A percentile compares a stretch with the other conserved stretches of the same genome.
phyloP scores from a whole-genome alignment of 305 asterid genomes.

The Caryopteris hybrid region DNA sequence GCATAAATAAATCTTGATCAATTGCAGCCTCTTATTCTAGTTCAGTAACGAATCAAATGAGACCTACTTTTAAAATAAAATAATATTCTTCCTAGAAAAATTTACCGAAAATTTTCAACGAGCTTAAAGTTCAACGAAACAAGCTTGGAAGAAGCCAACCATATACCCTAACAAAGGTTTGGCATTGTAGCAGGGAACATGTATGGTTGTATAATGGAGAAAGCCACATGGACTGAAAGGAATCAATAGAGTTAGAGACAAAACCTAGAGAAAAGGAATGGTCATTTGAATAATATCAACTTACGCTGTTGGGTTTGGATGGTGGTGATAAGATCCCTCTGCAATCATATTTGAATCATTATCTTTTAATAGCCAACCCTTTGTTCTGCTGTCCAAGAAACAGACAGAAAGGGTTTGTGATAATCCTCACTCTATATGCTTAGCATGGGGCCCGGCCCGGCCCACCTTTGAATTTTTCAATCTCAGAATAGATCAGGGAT shows the following conservation, averaged over 20 bases:
- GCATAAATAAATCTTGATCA: no score
- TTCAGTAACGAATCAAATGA: no score
- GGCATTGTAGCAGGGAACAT: background rate
- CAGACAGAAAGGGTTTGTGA: conserved; percentile 29
- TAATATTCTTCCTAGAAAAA: no score
- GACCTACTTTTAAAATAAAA: no score
- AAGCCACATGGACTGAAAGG: conserved; percentile 34
- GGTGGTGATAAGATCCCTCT: conserved; percentile 21
- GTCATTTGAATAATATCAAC: conserved; percentile 19
- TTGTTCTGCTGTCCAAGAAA: conserved; percentile 37
- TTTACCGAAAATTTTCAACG: no score
- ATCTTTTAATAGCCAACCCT: conserved; percentile 18
- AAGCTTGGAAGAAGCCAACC: no score
- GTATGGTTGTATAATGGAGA: conserved; percentile 23
- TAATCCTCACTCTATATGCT: background rate
- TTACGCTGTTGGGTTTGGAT: conserved; percentile 17
- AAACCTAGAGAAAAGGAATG: conserved; percentile 25
- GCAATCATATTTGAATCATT: conserved; percentile 31
- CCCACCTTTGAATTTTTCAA: no score
- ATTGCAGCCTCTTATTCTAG: no score
- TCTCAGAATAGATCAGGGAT: no score
- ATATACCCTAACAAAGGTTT: background rate
- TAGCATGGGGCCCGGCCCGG: conserved; percentile 11
- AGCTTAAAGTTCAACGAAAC: no score
- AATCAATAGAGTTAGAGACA: conserved; percentile 22